Evolutionary conservation across 192 early-diverging fungal species (phyloP), one percentile per base, ranked within the genome.

Genomic region (Coemansia sp.): DNA sequence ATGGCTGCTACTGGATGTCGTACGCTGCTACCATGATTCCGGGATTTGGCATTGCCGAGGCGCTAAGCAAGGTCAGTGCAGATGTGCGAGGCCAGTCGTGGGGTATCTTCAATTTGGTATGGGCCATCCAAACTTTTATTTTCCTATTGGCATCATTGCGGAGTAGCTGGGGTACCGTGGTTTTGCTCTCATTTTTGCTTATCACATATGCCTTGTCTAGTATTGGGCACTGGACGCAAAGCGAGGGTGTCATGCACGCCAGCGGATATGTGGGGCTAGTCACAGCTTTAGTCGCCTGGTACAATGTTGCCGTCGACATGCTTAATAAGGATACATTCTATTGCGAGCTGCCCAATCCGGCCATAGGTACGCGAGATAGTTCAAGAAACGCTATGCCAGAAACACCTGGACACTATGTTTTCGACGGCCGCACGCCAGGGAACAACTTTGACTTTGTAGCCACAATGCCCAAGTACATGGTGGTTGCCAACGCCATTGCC

Each of bases 1-100:
- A 74, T 37, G 83, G 85, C 27, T 79, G 84, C 63, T 87, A 85
- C 76, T 84, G 86, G 86, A 75, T 87, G 60, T 77, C 81, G 9
- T 85, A 85, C 42, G 79, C 86, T 4, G 82, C 86, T 2, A 66
- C 69, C 19, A 62, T 85, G 36, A 84, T 87, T 34, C 86, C 86
- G 17, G 75, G 63, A 4, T 87, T 85, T 51, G 86, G 86, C 41
- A 78, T 87, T 32, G 55, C 77, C 5, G 80, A 72, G 19, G 73
- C 68, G 1, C 80, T 79, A 44, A 44, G 67, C 59, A 70, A 58
- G 0, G 62, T 81, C 31, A 73, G 64, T 27, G 67, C 77, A 10
- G 68, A 74, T 2, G 69, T 84, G 23, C 85, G 80, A 25, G 77
- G 70, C 34, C 82, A 82, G 21, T 77, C 84, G 7, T 66, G 80